Evolutionary conservation across 2,329 filamentous ascomycete genomes (phyloP).

Genomic region (Diaporthe velutina): DNA sequence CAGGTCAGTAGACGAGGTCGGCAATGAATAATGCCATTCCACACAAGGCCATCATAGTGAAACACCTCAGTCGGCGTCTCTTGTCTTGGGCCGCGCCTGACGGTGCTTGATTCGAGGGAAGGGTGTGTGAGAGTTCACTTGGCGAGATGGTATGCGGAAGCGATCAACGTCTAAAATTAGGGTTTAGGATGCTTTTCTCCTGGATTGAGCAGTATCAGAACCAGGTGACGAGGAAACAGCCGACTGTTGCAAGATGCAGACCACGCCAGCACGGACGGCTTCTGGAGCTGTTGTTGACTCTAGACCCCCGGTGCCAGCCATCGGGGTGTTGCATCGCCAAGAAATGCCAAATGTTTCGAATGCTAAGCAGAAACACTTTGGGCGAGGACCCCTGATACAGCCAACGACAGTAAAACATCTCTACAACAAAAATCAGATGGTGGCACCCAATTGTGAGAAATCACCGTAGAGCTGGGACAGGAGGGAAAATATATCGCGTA

Average conservation of each 20-base stretch:
- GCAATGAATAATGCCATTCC: constrained; percentile 27
- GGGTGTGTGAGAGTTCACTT: constrained; percentile 28
- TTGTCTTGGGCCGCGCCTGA: constrained; percentile 24
- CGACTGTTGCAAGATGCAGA: constrained; percentile 27
- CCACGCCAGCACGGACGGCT: constrained; percentile 27
- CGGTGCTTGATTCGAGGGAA: constrained; percentile 28
- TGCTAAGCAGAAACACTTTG: constrained; percentile 29
- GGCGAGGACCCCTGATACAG: constrained; percentile 22
- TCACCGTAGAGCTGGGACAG: background rate
- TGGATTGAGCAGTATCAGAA: constrained; percentile 30
- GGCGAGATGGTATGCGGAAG: constrained; percentile 20
- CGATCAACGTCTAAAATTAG: constrained; percentile 29
- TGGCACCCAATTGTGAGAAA: constrained; percentile 1
- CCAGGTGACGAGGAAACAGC: constrained; percentile 20
- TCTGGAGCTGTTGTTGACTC: constrained; percentile 24
- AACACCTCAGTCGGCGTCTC: constrained; percentile 19
- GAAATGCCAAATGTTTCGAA: constrained; percentile 31
- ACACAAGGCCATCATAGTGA: constrained; percentile 20
- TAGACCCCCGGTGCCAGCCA: constrained; percentile 8
- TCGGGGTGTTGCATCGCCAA: constrained; percentile 30
- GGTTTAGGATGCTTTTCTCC: constrained; percentile 2
- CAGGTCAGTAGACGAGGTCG: constrained; percentile 10
- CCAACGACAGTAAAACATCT: constrained; percentile 29
- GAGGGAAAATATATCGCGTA: background rate
- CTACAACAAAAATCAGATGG: constrained; percentile 9